Base-by-base conservation (phyloP, 768 basidiomycete species). In the Russula earlei region DNA sequence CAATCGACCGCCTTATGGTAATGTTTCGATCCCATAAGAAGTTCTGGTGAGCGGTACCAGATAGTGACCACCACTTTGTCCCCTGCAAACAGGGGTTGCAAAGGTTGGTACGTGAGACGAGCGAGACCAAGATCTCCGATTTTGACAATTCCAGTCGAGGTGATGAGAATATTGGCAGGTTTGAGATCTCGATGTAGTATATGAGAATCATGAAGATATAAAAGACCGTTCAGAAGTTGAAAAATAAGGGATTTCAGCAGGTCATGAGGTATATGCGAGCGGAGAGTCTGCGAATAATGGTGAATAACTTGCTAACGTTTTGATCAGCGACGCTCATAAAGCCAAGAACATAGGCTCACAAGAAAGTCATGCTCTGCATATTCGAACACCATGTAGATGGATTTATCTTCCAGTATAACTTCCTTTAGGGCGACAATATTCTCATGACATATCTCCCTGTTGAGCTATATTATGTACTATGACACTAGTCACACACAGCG, bases 51-150 rank as follows among this genome's bases (percentile, higher is more conserved):
- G 50, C 96, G 88, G 68, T 99, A 99, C 96, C 96, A 98, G 66
- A 99, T 98, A 0, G 96, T 99, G 12, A 99, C 96, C 34, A 98
- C 96, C 25, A 99, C 94, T 65, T 98, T 98, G 72, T 99, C 96
- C 15, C 94, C 94, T 0, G 84, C 83, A 67, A 90, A 92, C 2
- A 99, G 75, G 1, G 88, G 85, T 62, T 96, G 93, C 2, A 99
- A 76, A 6, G 96, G 96, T 57, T 91, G 84, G 65, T 92, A 86
- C 55, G 89, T 85, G 29, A 98, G 77, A 31, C 96, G 80, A 1
- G 96, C 96, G 15, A 99, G 81, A 22, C 96, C 96, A 1, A 98
- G 75, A 68, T 99, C 96, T n/a, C 94, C 96, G 49, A 99, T 98
- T 71, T 98, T 98, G 65, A 99, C 92, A 36, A 90, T 79, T 2